Percentiles rank a stretch among this genome's conserved stretches.
Evolutionary conservation across 1,139 yeast genomes (phyloP).

Genomic region (Schizosaccharomyces versatilis): DNA sequence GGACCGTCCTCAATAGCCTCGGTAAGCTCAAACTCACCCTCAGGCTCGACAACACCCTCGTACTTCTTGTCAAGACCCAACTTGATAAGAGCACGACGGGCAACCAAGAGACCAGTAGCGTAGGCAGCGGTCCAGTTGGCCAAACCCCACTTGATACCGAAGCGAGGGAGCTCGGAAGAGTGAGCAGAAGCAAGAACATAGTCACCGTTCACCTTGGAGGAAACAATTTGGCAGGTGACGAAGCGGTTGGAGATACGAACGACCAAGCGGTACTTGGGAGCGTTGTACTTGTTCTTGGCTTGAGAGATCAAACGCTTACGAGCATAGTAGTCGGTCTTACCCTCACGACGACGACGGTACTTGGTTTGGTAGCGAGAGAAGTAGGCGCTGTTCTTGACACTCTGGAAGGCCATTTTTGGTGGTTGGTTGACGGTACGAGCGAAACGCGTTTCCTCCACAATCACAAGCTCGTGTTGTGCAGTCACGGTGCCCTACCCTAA

Average conservation of each 20-base stretch:
- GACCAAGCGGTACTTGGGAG: conserved; percentile 98
- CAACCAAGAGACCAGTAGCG: conserved; percentile 95
- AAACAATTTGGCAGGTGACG: conserved; percentile 91
- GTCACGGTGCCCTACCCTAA: too few species aligned
- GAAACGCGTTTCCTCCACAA: too few species aligned
- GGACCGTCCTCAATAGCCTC: conserved; percentile 99
- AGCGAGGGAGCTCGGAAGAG: conserved; percentile 94
- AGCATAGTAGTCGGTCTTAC: conserved; percentile 99
- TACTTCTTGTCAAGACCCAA: conserved; percentile 96
- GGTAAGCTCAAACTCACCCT: conserved; percentile 95
- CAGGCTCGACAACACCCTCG: conserved; percentile 96
- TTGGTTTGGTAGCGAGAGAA: conserved; percentile 99
- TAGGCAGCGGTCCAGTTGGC: conserved; percentile 99
- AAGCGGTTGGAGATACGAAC: conserved; percentile 99
- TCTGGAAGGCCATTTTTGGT: too few species aligned
- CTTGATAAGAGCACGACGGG: conserved; percentile 97
- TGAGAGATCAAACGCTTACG: conserved; percentile 98
- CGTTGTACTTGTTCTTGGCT: conserved; percentile 99
- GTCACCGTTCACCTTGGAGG: conserved; percentile 95
- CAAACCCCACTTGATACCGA: conserved; percentile 96
- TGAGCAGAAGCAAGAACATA: conserved; percentile 91
- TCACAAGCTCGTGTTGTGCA: too few species aligned
- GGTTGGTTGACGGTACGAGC: too few species aligned
- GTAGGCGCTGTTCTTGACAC: conserved; percentile 69
- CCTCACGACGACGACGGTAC: conserved; percentile 99